Base-by-base conservation (phyloP, 768 basidiomycete genomes). In the Amanita jacksonii region DNA sequence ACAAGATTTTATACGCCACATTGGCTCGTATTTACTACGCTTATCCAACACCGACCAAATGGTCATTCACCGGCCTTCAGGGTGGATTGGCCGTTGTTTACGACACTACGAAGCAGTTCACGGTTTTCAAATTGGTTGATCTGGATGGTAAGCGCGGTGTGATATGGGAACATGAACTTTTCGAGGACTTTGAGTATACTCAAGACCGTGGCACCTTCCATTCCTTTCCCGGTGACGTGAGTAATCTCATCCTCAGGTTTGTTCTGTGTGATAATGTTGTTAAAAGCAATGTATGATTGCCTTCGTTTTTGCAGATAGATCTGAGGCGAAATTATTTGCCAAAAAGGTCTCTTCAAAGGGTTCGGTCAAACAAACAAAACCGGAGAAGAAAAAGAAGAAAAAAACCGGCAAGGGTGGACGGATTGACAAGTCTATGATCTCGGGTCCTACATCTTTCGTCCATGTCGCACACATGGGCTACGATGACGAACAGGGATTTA, bases 381-480 rank as follows among this genome's bases (percentile, higher is more conserved):
- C 69, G 0, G 68, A 71, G 41, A 78, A 78, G 65, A 70, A 69
- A 52, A 79, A 78, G 65, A 73, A 74, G 57, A 81, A 78, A 63
- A 77, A 74, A 45, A 51, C 62, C 2, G 58, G 65, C 39, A 81
- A 79, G 50, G 76, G 77, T 5, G 84, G 87, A 37, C 85, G 80
- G 61, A 86, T 97, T 46, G 85, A 94, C 67, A 97, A 96, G 62
- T 85, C 88, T 1, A 76, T 84, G 70, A 97, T 98, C 38, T 92
- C 90, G 8, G 84, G 70, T 0, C 93, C 92, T 2, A 75, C 79
- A 3, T 60, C 83, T 6, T 97, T 97, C 67, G 73, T 77, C 46
- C 93, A 97, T 56, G 73, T 96, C 34, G 90, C 85, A 0, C 93
- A 97, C 58, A 94, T 99, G 86, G 93, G 92, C 9, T 96, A 84